phyloP scores from a whole-genome alignment of 805 yeast species.

The Candida parachauliodes region DNA sequence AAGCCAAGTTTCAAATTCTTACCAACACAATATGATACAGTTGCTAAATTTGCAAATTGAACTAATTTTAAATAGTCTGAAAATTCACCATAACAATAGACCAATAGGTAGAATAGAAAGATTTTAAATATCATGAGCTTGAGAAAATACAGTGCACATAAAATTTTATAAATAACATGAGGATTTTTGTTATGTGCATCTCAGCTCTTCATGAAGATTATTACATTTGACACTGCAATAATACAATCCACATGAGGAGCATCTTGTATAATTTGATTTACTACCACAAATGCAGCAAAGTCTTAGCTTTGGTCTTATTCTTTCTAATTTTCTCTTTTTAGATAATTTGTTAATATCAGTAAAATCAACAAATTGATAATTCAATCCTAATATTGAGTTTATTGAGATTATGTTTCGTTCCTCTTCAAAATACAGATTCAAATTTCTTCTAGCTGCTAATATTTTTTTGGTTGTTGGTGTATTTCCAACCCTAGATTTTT shows the following conservation, averaged over 20 bases:
- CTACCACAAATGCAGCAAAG: conserved; percentile 42
- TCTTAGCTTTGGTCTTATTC: conserved; percentile 28
- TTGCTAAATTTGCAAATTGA: conserved; percentile 31
- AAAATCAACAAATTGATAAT: conserved; percentile 40
- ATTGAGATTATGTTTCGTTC: conserved; percentile 41
- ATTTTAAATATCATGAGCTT: no score
- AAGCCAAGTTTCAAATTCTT: conserved; percentile 23
- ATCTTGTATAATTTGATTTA: conserved; percentile 34
- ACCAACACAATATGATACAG: conserved; percentile 37
- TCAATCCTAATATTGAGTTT: conserved; percentile 38
- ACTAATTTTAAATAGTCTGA: conserved; percentile 21
- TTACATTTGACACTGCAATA: conserved; percentile 40
- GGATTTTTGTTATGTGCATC: conserved; percentile 22
- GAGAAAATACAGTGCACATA: neutral
- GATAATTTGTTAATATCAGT: conserved; percentile 13
- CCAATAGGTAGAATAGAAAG: no score
- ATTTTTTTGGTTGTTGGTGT: conserved; percentile 43
- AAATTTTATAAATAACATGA: neutral
- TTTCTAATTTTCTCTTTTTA: conserved; percentile 15
- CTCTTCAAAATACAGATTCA: conserved; percentile 44
- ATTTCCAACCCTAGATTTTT: conserved; percentile 33
- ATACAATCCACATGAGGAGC: conserved; percentile 37
- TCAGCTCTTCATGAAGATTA: conserved; percentile 37
- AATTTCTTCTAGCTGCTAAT: conserved; percentile 39
- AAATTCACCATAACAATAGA: neutral